Conservation (phyloP, 1,284 basidiomycete genomes). For the Serendipita sp. region DNA sequence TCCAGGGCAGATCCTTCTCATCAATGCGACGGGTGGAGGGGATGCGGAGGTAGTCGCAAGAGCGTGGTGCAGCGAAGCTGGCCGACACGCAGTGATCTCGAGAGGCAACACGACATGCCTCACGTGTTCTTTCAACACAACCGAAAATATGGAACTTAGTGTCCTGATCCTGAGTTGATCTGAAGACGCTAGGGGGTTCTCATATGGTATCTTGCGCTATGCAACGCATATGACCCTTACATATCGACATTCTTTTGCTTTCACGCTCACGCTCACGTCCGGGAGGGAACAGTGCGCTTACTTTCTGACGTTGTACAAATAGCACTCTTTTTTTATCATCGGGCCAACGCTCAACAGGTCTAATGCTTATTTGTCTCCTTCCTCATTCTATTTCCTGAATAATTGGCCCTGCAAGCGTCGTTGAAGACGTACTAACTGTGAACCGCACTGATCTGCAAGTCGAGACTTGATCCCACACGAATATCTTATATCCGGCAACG, state of each 20-base stretch:
- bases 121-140: constrained; percentile 1
- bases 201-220: too few relatives aligned
- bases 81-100: constrained; percentile 2
- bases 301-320: background rate
- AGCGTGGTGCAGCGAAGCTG: constrained; percentile 4
- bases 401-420: too few relatives aligned
- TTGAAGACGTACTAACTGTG: too few relatives aligned
- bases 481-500: too few relatives aligned
- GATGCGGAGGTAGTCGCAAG: background rate
- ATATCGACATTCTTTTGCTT: too few relatives aligned
- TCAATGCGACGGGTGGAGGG: constrained; percentile 1
- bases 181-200: too few relatives aligned
- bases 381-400: too few relatives aligned
- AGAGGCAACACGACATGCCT: background rate
- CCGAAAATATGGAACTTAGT: background rate
- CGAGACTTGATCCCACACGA: too few relatives aligned
- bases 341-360: too few relatives aligned
- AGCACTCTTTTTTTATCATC: background rate
- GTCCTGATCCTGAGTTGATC: constrained; percentile 1
- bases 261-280: background rate
- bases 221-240: too few relatives aligned
- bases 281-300: background rate
- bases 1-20: background rate
- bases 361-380: too few relatives aligned
- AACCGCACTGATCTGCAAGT: too few relatives aligned